Conservation (phyloP, 1,284 basidiomycete genomes). For the Pterula multifida region DNA sequence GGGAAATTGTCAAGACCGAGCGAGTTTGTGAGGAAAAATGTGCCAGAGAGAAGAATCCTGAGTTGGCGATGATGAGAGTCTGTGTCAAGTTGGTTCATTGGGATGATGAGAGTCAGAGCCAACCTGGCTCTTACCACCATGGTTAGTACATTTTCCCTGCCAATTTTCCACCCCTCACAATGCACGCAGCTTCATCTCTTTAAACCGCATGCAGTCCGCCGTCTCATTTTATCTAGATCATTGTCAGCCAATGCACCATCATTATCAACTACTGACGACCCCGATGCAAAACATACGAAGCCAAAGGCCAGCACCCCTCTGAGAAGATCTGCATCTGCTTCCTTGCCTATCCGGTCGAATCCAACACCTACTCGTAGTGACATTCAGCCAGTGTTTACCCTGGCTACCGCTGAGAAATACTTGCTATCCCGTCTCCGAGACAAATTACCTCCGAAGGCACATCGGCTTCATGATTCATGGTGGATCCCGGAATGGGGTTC, state of each 20-base stretch:
- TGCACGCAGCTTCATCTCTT: background rate
- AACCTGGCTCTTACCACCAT: background rate
- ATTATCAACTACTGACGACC: too few relatives aligned
- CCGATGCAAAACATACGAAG: conserved; percentile 21
- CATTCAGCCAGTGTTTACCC: conserved; percentile 63
- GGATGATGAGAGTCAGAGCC: background rate
- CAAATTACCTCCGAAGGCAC: conserved; percentile 37
- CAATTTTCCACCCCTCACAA: background rate
- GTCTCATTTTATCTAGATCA: background rate
- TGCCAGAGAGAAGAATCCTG: conserved; percentile 65
- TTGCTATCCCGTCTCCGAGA: conserved; percentile 42
- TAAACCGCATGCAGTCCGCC: background rate
- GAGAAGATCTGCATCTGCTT: conserved; percentile 64
- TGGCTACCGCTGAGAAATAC: conserved; percentile 70
- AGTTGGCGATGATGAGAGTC: conserved; percentile 16
- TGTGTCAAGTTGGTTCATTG: background rate
- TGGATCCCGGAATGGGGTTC: conserved; percentile 65
- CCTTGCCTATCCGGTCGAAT: conserved; percentile 65
- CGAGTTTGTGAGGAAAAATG: conserved; percentile 64
- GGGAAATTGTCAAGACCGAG: conserved; percentile 52
- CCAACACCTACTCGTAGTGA: conserved; percentile 67
- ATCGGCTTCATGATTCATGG: conserved; percentile 59
- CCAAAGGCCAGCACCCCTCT: conserved; percentile 67
- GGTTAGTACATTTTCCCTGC: background rate
- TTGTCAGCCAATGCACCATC: background rate